Conservation (phyloP, 2,329 filamentous ascomycete genomes). For the Curvularia sp. region DNA sequence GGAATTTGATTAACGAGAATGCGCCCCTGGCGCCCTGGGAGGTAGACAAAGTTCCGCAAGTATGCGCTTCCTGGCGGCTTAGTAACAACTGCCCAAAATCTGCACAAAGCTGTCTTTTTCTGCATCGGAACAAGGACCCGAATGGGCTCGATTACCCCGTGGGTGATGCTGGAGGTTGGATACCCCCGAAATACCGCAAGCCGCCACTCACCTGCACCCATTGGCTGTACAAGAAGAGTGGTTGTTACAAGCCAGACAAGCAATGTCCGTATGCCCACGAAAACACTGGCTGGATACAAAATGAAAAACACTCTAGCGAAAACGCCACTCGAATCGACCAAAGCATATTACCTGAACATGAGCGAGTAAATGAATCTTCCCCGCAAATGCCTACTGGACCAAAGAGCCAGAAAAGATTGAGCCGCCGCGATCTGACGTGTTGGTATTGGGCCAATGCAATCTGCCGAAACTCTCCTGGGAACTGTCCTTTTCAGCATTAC, state of each 20-base stretch:
- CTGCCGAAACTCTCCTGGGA: conserved; percentile 16
- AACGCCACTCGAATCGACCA: conserved; percentile 21
- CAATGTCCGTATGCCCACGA: conserved; percentile 39
- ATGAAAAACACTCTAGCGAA: background rate
- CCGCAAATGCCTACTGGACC: background rate
- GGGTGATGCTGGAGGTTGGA: conserved; percentile 21
- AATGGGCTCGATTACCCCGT: conserved; percentile 27
- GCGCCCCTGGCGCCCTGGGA: conserved; percentile 32
- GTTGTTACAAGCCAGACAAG: conserved; percentile 30
- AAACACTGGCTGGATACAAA: conserved; percentile 38
- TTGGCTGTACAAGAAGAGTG: conserved; percentile 30
- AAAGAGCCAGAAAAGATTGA: background rate
- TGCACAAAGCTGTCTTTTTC: conserved; percentile 32
- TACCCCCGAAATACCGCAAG: conserved; percentile 38
- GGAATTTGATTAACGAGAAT: background rate
- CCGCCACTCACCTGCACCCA: conserved; percentile 40
- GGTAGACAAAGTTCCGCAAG: conserved; percentile 37
- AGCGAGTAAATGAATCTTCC: background rate
- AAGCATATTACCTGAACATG: background rate
- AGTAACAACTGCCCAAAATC: conserved; percentile 30
- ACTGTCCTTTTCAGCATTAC: conserved; percentile 25
- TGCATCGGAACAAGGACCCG: conserved; percentile 37
- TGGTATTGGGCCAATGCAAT: conserved; percentile 26
- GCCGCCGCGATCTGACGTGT: conserved; percentile 27
- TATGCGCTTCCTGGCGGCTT: conserved; percentile 41